Evolutionary conservation across 305 asterid species (phyloP), one percentile per base, ranked within the genome.

Genomic region (Fraxinus greggii): DNA sequence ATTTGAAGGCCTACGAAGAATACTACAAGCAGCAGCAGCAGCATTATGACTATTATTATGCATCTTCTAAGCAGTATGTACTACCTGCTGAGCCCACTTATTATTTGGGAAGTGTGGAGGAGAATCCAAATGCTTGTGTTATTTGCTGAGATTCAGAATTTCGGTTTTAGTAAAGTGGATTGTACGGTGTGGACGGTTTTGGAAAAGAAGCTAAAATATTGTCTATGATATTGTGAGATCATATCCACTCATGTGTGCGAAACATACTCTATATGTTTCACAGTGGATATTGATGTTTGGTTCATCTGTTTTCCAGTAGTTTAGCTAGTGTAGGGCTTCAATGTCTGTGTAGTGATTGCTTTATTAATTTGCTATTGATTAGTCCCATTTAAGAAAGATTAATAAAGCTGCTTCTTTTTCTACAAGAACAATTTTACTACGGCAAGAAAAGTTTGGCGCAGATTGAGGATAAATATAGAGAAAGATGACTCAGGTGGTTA

Each of bases 71-170:
- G 61, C 61, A 3, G 7, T 51, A 51, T 23, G 29, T 9, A 63
- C 72, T 0, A 63, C 33, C 72, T 24, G 21, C 17, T 24, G n/a
- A 54, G 76, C 87, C 89, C 83, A 29, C 83, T 15, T 90, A 92
- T 48, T 86, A 76, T 23, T 24, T 38, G 3, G 65, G 90, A 81
- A 56, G 88, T 17, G 86, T 75, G 31, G 97, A 92, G 79, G 98
- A 94, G 80, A 93, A 92, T 83, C 94, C 97, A 32, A 92, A 90
- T 88, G 81, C 86, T 26, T 94, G 98, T 75, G 97, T 90, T 79
- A 94, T 92, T 76, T 89, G 87, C 82, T 93, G 81, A 88, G 24
- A 23, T 65, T 65, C 73, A 26, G 35, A 65, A 24, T 65, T 65
- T 24, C 0, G 15, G n/a, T 10, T 21, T 19, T 63, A 38, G 48